Percentiles rank a stretch among this genome's conserved stretches.
Evolutionary conservation across 2,329 filamentous ascomycete genomes (phyloP).

Genomic region (Xylariaceae sp.): DNA sequence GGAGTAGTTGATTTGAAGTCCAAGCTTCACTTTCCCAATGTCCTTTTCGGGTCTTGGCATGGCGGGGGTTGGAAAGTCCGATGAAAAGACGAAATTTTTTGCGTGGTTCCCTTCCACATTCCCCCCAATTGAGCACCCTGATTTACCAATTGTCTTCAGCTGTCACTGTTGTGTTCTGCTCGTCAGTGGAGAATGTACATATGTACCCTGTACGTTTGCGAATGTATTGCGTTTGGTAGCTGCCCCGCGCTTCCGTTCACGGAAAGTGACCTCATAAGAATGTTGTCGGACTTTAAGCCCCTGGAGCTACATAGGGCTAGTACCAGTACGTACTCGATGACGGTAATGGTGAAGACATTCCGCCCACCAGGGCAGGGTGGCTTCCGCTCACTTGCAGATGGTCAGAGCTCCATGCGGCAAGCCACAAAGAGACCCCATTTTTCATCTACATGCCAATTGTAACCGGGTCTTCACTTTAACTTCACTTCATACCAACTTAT

Average conservation of each 20-base stretch:
- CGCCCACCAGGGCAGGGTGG: too few relatives aligned
- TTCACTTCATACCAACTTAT: neutral
- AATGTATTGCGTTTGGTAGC: neutral
- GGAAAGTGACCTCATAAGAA: neutral
- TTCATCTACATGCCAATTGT: neutral
- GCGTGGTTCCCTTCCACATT: neutral
- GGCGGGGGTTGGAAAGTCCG: constrained; percentile 1
- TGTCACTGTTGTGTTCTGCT: constrained; percentile 36
- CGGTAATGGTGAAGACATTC: too few relatives aligned
- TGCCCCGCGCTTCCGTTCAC: neutral
- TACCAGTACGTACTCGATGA: neutral
- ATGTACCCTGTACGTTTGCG: neutral
- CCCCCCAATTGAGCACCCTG: neutral
- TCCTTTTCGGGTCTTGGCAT: neutral
- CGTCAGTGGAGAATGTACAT: constrained; percentile 40
- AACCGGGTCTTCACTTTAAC: neutral
- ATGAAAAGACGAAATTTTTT: constrained; percentile 1
- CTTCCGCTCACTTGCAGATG: too few relatives aligned
- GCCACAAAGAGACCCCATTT: neutral
- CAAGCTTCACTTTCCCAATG: neutral
- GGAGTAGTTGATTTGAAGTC: neutral
- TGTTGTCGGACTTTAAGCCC: neutral
- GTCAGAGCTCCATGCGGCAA: too few relatives aligned
- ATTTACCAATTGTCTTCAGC: neutral
- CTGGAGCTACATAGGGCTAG: neutral